phyloP scores from a whole-genome alignment of 2,329 filamentous ascomycete species.

The Fusarium agapanthi region DNA sequence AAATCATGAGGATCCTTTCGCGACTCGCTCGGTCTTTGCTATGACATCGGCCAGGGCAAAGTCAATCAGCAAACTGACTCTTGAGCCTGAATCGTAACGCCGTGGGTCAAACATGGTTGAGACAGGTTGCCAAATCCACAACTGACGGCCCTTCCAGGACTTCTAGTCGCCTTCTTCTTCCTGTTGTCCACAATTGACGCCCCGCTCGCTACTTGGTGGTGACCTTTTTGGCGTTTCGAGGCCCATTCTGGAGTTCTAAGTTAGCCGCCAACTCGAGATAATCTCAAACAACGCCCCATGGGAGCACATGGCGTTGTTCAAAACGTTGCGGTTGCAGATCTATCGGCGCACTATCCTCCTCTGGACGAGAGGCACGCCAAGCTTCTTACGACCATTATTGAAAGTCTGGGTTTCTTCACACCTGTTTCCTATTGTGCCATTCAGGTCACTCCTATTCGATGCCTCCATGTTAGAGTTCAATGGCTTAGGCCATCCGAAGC shows the following conservation, averaged over 20 bases:
- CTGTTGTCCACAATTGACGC: neutral
- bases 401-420: neutral
- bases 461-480: slow-evolving; percentile 15
- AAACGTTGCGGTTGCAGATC: slow-evolving; percentile 23
- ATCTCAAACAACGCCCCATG: slow-evolving; percentile 18
- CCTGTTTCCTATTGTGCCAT: neutral
- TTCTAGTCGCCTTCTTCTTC: slow-evolving; percentile 8
- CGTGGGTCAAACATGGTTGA: slow-evolving; percentile 23
- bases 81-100: slow-evolving; percentile 2
- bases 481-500: slow-evolving; percentile 11
- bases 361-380: slow-evolving; percentile 1
- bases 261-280: slow-evolving; percentile 15
- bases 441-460: slow-evolving; percentile 7
- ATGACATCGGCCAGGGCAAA: slow-evolving; percentile 4
- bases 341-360: slow-evolving; percentile 18
- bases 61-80: neutral
- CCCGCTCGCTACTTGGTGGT: slow-evolving; percentile 3
- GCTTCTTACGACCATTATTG: neutral
- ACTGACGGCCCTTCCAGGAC: slow-evolving; percentile 1
- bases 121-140: slow-evolving; percentile 3
- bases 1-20: slow-evolving; percentile 24
- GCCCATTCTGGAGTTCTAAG: slow-evolving; percentile 12
- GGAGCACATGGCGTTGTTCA: slow-evolving; percentile 8
- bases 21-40: neutral
- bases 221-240: slow-evolving; percentile 26